Evolutionary conservation across 306 rosid genomes (phyloP).

Genomic region (Quercus wislizeni): DNA sequence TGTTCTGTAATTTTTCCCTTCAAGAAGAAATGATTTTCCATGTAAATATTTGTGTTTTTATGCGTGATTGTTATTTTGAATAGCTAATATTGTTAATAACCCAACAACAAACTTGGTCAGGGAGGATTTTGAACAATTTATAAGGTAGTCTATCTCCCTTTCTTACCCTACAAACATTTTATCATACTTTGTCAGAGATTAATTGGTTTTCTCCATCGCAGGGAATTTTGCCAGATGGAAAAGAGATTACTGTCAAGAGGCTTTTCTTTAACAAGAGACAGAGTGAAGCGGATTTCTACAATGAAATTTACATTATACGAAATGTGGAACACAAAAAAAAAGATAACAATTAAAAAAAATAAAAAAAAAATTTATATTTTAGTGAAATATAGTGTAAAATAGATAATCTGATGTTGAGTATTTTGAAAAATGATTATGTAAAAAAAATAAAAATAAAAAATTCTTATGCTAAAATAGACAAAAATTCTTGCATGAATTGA

Average conservation of each 20-base stretch:
- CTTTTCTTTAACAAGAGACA: constrained; percentile 79
- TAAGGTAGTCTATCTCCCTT: constrained; percentile 46
- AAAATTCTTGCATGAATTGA: rapidly evolving
- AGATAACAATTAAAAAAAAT: too few species aligned
- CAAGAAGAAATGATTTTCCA: too few species aligned
- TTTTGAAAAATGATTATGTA: rapidly evolving
- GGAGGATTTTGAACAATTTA: constrained; percentile 96
- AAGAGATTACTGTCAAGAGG: constrained; percentile 90
- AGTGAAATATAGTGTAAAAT: too few species aligned
- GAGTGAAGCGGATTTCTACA: constrained; percentile 79
- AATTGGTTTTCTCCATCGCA: neutral
- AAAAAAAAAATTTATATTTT: too few species aligned
- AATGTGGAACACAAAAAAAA: constrained; percentile 59
- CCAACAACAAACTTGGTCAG: constrained; percentile 71
- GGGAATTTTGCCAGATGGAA: constrained; percentile 81
- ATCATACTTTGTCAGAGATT: neutral
- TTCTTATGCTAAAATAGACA: rapidly evolving
- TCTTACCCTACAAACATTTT: constrained; percentile 11
- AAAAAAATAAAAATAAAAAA: too few species aligned
- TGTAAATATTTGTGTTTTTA: too few species aligned
- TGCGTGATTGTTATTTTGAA: too few species aligned
- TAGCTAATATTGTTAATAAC: too few species aligned
- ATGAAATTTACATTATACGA: constrained; percentile 83
- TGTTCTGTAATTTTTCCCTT: too few species aligned
- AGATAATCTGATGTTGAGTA: rapidly evolving